These are phyloP conservation scores for Penicillium sp. DNA, from an alignment of 2,329 filamentous ascomycete species.

Conservation along the genomic window DNA sequence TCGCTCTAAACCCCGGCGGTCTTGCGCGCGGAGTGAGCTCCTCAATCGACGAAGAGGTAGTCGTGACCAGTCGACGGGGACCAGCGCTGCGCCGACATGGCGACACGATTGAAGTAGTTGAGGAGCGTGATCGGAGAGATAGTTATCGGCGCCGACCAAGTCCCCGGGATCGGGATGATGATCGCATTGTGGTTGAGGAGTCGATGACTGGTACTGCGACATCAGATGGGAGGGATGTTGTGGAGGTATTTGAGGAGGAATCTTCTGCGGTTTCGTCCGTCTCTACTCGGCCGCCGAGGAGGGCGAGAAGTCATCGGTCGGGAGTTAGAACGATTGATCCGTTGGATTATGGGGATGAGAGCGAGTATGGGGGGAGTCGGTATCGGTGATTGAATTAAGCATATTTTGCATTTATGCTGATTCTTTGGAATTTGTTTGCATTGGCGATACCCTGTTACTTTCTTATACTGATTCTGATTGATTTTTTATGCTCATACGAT, in stretches of 20 bases:
- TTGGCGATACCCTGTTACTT: conserved; percentile 21
- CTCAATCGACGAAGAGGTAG: conserved; percentile 30
- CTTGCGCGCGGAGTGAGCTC: conserved; percentile 25
- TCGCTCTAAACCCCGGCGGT: conserved; percentile 48
- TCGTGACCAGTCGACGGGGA: conserved; percentile 22
- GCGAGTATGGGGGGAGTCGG: conserved; percentile 17
- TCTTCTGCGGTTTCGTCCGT: conserved; percentile 30
- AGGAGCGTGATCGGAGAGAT: conserved; percentile 29
- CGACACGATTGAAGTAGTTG: conserved; percentile 34
- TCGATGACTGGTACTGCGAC: conserved; percentile 27
- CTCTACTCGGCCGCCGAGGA: conserved; percentile 33
- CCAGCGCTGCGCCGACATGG: conserved; percentile 12
- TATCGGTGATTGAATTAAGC: conserved; percentile 4
- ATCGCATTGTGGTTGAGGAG: conserved; percentile 35
- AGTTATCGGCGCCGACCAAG: conserved; percentile 20
- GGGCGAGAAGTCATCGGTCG: conserved; percentile 40
- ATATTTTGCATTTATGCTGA: background rate
- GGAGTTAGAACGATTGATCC: conserved; percentile 50
- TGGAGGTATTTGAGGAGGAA: conserved; percentile 60
- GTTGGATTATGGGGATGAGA: conserved; percentile 38
- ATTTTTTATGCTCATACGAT: background rate
- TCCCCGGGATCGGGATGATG: conserved; percentile 16
- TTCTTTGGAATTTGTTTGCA: background rate
- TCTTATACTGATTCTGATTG: background rate
- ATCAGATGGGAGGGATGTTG: conserved; percentile 45